These are phyloP conservation scores for Mangifera indica DNA, from an alignment of 345 rosid species.

Conservation along the genomic window DNA sequence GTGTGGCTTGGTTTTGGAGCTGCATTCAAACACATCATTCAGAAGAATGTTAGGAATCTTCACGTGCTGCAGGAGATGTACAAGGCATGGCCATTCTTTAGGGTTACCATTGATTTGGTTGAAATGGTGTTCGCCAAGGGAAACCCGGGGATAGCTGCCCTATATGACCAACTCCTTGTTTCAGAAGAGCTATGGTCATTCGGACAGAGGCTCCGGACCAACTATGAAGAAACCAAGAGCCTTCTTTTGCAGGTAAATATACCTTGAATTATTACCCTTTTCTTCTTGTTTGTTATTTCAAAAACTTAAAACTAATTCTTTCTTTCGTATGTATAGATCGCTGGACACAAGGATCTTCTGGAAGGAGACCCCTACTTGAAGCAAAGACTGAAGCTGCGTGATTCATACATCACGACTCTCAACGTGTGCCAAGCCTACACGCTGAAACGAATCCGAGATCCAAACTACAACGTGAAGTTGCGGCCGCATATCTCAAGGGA, in stretches of 20 bases:
- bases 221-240: conserved; percentile 78
- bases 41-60: conserved; percentile 73
- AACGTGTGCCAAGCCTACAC: conserved; percentile 96
- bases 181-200: conserved; percentile 74
- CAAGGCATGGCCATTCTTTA: conserved; percentile 90
- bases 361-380: conserved; percentile 96
- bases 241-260: conserved; percentile 77
- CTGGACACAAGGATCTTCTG: conserved; percentile 91
- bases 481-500: conserved; percentile 89
- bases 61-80: conserved; percentile 87
- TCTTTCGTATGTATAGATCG: conserved; percentile 48
- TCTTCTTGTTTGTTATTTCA: too few species aligned
- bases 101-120: conserved; percentile 89
- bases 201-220: conserved; percentile 63
- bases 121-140: conserved; percentile 99
- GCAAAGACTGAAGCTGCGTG: conserved; percentile 90
- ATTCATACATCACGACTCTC: conserved; percentile 92
- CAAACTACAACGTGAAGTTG: conserved; percentile 62
- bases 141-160: conserved; percentile 85
- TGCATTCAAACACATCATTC: conserved; percentile 68
- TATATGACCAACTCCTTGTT: conserved; percentile 86
- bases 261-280: neutral
- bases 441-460: conserved; percentile 83
- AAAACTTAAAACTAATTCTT: too few species aligned
- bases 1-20: conserved; percentile 98